Percentiles rank a stretch among this genome's conserved stretches.
Evolutionary conservation across 2,329 filamentous ascomycete genomes (phyloP).

Genomic region (Curvularia eragrostidis): DNA sequence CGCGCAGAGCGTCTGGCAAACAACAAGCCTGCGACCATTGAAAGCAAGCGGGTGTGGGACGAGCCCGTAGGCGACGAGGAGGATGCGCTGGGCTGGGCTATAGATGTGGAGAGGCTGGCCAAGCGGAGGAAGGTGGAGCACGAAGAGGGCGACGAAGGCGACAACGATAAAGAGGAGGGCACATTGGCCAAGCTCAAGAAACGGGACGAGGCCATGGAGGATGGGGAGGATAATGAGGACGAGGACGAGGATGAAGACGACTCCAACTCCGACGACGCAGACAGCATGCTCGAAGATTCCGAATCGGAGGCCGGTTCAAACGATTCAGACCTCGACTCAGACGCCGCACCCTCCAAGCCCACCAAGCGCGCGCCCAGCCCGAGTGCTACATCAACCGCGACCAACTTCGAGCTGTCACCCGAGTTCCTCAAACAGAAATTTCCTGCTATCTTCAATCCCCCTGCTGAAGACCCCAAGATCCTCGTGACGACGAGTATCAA

Average conservation of each 20-base stretch:
- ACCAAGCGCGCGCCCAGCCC: conserved; percentile 62
- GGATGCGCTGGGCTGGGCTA: conserved; percentile 53
- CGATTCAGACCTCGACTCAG: conserved; percentile 54
- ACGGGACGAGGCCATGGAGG: conserved; percentile 29
- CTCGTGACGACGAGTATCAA: conserved; percentile 91
- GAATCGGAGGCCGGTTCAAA: conserved; percentile 56
- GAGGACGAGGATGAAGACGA: conserved; percentile 14
- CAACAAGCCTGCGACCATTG: conserved; percentile 69
- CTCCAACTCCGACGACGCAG: conserved; percentile 34
- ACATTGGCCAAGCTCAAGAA: conserved; percentile 43
- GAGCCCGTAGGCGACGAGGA: conserved; percentile 55
- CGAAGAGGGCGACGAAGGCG: conserved; percentile 30
- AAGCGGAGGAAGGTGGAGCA: conserved; percentile 55
- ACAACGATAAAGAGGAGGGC: conserved; percentile 39
- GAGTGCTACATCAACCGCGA: conserved; percentile 60
- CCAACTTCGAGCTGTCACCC: conserved; percentile 66
- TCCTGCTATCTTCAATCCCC: conserved; percentile 63
- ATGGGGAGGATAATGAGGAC: neutral
- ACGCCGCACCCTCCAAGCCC: conserved; percentile 55
- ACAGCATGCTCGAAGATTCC: conserved; percentile 76
- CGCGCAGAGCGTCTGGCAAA: conserved; percentile 74
- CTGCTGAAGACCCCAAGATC: conserved; percentile 73
- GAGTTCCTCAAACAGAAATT: conserved; percentile 67
- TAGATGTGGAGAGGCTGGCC: conserved; percentile 54
- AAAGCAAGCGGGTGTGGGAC: conserved; percentile 76